These are phyloP conservation scores for Starmera quercuum DNA, from an alignment of 805 yeast species.

Conservation along the genomic window DNA sequence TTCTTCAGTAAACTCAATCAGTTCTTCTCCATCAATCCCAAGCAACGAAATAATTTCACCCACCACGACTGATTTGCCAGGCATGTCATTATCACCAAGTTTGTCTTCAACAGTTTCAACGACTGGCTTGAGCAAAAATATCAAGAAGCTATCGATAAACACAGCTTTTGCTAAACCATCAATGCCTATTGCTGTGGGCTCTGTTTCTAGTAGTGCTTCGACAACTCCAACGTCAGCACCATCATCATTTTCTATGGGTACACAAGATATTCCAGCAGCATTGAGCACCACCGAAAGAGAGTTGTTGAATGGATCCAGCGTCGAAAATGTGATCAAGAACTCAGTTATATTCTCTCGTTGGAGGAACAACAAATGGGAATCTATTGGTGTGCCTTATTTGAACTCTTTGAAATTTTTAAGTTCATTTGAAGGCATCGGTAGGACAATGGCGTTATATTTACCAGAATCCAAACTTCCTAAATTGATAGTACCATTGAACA, in stretches of 20 bases:
- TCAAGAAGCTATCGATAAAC: conserved; percentile 5
- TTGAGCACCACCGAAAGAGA: conserved; percentile 4
- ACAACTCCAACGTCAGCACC: conserved; percentile 1
- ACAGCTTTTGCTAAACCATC: conserved; percentile 1
- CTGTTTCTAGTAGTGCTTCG: conserved; percentile 2
- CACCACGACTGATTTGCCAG: neutral
- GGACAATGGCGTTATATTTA: conserved; percentile 7
- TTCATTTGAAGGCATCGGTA: conserved; percentile 1
- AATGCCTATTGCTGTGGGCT: neutral
- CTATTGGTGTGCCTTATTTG: conserved; percentile 10
- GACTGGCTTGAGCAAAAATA: conserved; percentile 8
- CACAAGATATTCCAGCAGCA: neutral
- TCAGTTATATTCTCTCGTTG: conserved; percentile 14
- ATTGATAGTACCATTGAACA: conserved; percentile 10
- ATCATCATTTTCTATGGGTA: conserved; percentile 3
- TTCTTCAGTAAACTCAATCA: neutral
- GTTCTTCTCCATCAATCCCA: neutral
- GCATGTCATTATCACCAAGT: neutral
- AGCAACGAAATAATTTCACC: neutral
- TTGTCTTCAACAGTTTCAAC: conserved; percentile 2
- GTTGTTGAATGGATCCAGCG: conserved; percentile 3
- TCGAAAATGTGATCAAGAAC: conserved; percentile 8
- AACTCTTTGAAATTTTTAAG: conserved; percentile 11
- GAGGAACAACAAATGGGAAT: conserved; percentile 16
- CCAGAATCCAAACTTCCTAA: conserved; percentile 2